Evolutionary conservation across 2,329 filamentous ascomycete genomes (phyloP).

Genomic region (Bipolaris victoriae): DNA sequence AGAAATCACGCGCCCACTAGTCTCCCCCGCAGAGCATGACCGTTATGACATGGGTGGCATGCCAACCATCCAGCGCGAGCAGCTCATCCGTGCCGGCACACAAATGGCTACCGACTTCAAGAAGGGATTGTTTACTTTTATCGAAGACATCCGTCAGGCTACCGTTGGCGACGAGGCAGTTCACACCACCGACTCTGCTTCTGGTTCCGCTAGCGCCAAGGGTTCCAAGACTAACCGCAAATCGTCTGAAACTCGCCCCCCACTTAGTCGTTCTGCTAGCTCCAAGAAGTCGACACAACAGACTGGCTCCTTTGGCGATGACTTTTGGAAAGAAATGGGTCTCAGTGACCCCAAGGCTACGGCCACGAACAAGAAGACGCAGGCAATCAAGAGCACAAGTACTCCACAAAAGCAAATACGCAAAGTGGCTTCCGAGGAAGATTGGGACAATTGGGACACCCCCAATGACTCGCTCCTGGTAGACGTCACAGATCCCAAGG

Average conservation of each 20-base stretch:
- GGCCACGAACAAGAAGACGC: conserved; percentile 48
- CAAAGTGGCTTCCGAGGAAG: conserved; percentile 53
- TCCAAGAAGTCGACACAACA: conserved; percentile 40
- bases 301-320: conserved; percentile 47
- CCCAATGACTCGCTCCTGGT: conserved; percentile 44
- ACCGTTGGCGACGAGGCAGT: conserved; percentile 93
- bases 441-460: conserved; percentile 65
- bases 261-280: conserved; percentile 40
- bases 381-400: conserved; percentile 44
- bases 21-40: conserved; percentile 35
- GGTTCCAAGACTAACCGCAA: conserved; percentile 37
- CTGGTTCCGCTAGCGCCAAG: conserved; percentile 38
- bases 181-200: conserved; percentile 43
- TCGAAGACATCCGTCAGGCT: conserved; percentile 93
- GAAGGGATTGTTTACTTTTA: conserved; percentile 89
- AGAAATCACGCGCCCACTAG: conserved; percentile 37
- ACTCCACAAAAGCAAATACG: conserved; percentile 48
- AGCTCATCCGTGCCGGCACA: conserved; percentile 59
- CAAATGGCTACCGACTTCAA: conserved; percentile 89
- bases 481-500: conserved; percentile 46
- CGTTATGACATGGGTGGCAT: conserved; percentile 41
- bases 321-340: conserved; percentile 54
- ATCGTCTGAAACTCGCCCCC: conserved; percentile 38
- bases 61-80: conserved; percentile 45
- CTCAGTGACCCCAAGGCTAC: conserved; percentile 48